Percentiles rank a stretch among this genome's conserved stretches.
Evolutionary conservation across 2,329 filamentous ascomycete genomes (phyloP).

Genomic region (Trichoderma breve): DNA sequence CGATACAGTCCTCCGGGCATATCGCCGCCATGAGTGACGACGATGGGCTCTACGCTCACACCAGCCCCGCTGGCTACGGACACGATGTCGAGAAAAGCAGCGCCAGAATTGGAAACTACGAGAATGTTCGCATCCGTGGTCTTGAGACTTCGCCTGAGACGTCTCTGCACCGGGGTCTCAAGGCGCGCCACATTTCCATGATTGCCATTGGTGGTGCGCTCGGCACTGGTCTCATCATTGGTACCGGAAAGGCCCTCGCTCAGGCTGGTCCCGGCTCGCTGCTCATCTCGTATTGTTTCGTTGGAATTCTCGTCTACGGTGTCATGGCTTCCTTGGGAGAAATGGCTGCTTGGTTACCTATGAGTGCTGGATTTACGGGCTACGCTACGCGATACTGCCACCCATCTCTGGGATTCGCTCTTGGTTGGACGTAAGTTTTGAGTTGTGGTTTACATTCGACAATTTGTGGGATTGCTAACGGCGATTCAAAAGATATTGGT

Average conservation of each 20-base stretch:
- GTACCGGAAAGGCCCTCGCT: constrained; percentile 56
- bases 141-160: constrained; percentile 50
- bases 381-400: constrained; percentile 79
- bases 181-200: constrained; percentile 56
- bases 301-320: constrained; percentile 71
- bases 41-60: constrained; percentile 15
- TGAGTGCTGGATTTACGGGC: constrained; percentile 76
- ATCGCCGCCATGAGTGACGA: constrained; percentile 8
- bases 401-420: constrained; percentile 74
- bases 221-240: constrained; percentile 72
- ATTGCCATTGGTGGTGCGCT: constrained; percentile 73
- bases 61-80: neutral
- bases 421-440: constrained; percentile 64
- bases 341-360: constrained; percentile 80
- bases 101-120: constrained; percentile 14
- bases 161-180: constrained; percentile 51
- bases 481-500: constrained; percentile 50
- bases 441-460: neutral
- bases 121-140: constrained; percentile 42
- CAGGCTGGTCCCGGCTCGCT: constrained; percentile 62
- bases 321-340: constrained; percentile 82
- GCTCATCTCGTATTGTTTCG: constrained; percentile 67
- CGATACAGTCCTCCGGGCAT: neutral
- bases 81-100: constrained; percentile 25
- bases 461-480: neutral